Percentiles rank a stretch among this genome's conserved stretches.
Conservation (phyloP, 306 rosid genomes). For the Prunus armeniaca region DNA sequence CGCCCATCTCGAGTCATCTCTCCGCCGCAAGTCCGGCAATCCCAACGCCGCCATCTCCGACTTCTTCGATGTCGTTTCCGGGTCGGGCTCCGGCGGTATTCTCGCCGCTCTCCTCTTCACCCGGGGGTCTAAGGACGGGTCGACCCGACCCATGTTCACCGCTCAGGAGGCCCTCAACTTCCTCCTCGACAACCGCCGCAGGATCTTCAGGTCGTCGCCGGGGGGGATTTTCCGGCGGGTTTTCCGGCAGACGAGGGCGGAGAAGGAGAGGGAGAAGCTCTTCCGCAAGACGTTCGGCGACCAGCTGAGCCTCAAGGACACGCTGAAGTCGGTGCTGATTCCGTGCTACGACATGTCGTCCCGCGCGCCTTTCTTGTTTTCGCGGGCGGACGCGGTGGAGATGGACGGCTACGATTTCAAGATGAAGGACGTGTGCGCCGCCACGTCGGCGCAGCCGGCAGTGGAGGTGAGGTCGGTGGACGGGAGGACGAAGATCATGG, state of each 20-base stretch:
- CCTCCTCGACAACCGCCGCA: constrained; percentile 51
- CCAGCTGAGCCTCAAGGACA: constrained; percentile 58
- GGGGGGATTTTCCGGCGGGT: constrained; percentile 50
- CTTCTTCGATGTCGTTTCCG: constrained; percentile 82
- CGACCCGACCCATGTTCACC: constrained; percentile 48
- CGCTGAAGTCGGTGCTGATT: constrained; percentile 75
- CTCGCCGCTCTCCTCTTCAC: constrained; percentile 81
- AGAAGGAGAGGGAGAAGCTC: constrained; percentile 46
- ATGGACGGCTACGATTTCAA: constrained; percentile 89
- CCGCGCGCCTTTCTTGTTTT: constrained; percentile 84
- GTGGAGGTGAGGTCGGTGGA: constrained; percentile 58
- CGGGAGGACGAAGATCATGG: constrained; percentile 61
- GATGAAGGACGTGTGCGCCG: constrained; percentile 76
- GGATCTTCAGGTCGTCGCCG: constrained; percentile 32
- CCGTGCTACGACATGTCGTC: constrained; percentile 93
- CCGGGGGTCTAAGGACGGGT: constrained; percentile 42
- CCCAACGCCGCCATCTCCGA: constrained; percentile 47
- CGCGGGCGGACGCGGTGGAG: constrained; percentile 94
- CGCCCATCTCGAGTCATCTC: constrained; percentile 56
- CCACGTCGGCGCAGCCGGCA: constrained; percentile 55
- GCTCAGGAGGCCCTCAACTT: constrained; percentile 70
- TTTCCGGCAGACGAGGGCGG: constrained; percentile 31
- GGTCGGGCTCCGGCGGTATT: constrained; percentile 77
- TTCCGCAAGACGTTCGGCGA: constrained; percentile 69
- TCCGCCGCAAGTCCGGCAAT: constrained; percentile 59